phyloP scores from a whole-genome alignment of 2,329 filamentous ascomycete genomes.

The Ceratocystis ficicola region DNA sequence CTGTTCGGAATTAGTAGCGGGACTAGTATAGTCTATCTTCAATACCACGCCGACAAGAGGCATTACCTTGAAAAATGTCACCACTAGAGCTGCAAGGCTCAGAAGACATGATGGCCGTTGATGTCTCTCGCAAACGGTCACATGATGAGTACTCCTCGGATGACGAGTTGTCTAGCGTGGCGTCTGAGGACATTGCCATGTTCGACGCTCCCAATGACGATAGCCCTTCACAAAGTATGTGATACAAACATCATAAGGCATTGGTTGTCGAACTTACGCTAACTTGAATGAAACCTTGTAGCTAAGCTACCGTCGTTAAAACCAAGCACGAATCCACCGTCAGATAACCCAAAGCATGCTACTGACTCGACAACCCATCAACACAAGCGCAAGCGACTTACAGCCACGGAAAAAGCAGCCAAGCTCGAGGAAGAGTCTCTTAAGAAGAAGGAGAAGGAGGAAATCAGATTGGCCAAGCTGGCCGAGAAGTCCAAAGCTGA shows the following conservation, averaged over 20 bases:
- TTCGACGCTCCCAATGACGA: conserved; percentile 12
- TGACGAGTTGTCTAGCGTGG: conserved; percentile 22
- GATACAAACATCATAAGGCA: conserved; percentile 25
- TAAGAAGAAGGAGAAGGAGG: conserved; percentile 30
- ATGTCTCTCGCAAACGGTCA: conserved; percentile 36
- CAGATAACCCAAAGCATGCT: conserved; percentile 23
- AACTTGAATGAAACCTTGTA: conserved; percentile 17
- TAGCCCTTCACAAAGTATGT: conserved; percentile 3
- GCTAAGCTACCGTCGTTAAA: conserved; percentile 9
- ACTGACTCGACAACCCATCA: conserved; percentile 20
- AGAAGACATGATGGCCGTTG: conserved; percentile 33
- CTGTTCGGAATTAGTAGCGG: neutral
- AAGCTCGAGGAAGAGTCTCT: conserved; percentile 29
- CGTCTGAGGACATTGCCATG: conserved; percentile 18
- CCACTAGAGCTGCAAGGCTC: conserved; percentile 31
- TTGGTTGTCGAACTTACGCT: conserved; percentile 31
- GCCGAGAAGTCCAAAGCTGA: conserved; percentile 33
- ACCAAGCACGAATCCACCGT: neutral
- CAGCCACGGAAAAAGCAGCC: conserved; percentile 32
- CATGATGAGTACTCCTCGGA: conserved; percentile 36
- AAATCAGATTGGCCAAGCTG: conserved; percentile 28
- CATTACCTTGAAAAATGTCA: conserved; percentile 32
- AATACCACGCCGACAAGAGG: neutral
- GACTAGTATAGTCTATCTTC: neutral
- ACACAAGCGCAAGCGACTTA: conserved; percentile 36